A percentile compares a stretch with the other conserved stretches of the same genome.
These are phyloP conservation scores for Kwoniella sp. DNA, from an alignment of 768 basidiomycete species.

Conservation along the genomic window DNA sequence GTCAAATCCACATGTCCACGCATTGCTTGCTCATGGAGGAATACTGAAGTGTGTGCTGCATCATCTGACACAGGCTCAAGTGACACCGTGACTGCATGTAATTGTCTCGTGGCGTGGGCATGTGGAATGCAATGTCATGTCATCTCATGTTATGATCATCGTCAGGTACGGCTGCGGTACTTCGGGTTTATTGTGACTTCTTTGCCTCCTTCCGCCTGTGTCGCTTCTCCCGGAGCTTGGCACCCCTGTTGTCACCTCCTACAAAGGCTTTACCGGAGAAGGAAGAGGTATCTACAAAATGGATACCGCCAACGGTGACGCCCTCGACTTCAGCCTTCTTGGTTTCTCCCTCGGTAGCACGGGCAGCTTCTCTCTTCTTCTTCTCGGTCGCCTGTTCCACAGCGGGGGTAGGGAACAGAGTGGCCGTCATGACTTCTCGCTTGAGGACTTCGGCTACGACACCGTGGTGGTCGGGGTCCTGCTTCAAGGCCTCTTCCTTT, in stretches of 20 bases:
- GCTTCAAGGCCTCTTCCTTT: slow-evolving; percentile 24
- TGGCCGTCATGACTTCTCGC: slow-evolving; percentile 23
- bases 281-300: slow-evolving; percentile 23
- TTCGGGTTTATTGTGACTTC: slow-evolving; percentile 8
- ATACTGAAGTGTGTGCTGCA: no score
- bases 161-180: neutral
- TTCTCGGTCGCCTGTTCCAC: slow-evolving; percentile 18
- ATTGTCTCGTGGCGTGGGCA: no score
- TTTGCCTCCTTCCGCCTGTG: slow-evolving; percentile 18
- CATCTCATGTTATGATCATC: no score
- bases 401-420: slow-evolving; percentile 23
- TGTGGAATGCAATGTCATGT: no score
- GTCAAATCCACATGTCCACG: no score
- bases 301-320: slow-evolving; percentile 21
- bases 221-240: slow-evolving; percentile 24
- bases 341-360: slow-evolving; percentile 1
- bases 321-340: slow-evolving; percentile 20
- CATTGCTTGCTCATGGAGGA: no score
- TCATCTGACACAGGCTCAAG: no score
- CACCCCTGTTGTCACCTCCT: slow-evolving; percentile 9
- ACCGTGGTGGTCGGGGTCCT: slow-evolving; percentile 23
- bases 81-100: no score
- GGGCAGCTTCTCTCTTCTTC: slow-evolving; percentile 15
- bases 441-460: slow-evolving; percentile 21
- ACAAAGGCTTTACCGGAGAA: slow-evolving; percentile 6